Conservation (phyloP, 2,329 filamentous ascomycete species). For the Penicillium sp. region DNA sequence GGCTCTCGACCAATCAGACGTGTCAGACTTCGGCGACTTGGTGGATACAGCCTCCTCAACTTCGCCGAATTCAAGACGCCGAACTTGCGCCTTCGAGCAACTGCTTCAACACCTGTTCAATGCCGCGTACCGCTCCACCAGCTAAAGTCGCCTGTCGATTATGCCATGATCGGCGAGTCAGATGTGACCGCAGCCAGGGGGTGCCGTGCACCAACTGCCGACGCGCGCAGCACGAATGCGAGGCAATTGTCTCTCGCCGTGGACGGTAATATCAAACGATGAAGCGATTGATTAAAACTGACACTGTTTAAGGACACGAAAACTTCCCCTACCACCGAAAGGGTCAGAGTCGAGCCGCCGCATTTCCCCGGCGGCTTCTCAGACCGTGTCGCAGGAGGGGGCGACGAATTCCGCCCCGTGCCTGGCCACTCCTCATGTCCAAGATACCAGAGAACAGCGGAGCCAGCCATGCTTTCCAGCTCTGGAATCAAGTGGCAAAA, state of each 20-base stretch:
- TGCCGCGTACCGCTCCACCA: constrained; percentile 6
- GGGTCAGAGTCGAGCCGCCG: neutral
- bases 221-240: constrained; percentile 7
- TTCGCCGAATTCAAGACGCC: constrained; percentile 10
- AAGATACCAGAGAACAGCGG: neutral
- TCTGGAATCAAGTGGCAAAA: constrained; percentile 4
- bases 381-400: neutral
- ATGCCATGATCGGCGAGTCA: constrained; percentile 20
- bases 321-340: neutral
- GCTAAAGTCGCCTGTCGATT: constrained; percentile 14
- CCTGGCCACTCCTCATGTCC: neutral
- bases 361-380: neutral
- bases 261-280: constrained; percentile 15
- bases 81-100: neutral
- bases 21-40: constrained; percentile 9
- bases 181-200: constrained; percentile 15
- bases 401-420: neutral
- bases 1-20: neutral
- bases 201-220: constrained; percentile 16
- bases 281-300: neutral
- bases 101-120: neutral
- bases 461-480: constrained; percentile 13
- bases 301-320: constrained; percentile 3
- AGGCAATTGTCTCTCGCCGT: constrained; percentile 16
- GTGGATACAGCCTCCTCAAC: neutral